A percentile compares a stretch with the other conserved stretches of the same genome.
Evolutionary conservation across 371 early-diverging fungal genomes (phyloP).

Genomic region (Catenaria anguillulae): DNA sequence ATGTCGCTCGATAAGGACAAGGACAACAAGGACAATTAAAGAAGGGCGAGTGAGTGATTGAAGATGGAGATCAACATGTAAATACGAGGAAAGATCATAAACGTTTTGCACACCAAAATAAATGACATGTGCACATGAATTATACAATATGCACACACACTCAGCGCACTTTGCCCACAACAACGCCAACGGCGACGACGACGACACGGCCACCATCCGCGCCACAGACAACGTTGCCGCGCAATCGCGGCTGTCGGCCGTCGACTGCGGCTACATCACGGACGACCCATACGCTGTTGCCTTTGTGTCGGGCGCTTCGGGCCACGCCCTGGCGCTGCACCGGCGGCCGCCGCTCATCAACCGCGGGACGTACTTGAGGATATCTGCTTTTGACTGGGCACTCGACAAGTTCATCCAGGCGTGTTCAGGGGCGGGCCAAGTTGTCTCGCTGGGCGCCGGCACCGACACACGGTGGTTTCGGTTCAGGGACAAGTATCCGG

Average conservation of each 20-base stretch:
- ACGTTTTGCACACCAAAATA: too few relatives aligned
- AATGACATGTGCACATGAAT: too few relatives aligned
- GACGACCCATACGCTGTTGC: constrained; percentile 61
- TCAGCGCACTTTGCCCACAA: too few relatives aligned
- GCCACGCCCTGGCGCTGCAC: constrained; percentile 29
- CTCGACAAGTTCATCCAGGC: constrained; percentile 35
- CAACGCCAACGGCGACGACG: constrained; percentile 8
- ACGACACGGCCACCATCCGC: constrained; percentile 48
- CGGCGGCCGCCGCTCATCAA: constrained; percentile 83
- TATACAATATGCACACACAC: too few relatives aligned
- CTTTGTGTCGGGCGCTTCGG: constrained; percentile 29
- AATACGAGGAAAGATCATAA: too few relatives aligned
- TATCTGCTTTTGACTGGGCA: constrained; percentile 42
- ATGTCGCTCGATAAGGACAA: too few relatives aligned
- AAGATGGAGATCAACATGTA: too few relatives aligned
- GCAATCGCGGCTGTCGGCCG: constrained; percentile 61
- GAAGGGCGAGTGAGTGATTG: too few relatives aligned
- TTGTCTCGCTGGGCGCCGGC: constrained; percentile 67
- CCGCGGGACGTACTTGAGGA: constrained; percentile 64
- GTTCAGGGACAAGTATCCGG: constrained; percentile 53
- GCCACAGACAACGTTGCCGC: constrained; percentile 83
- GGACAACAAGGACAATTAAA: too few relatives aligned
- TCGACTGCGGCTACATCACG: constrained; percentile 53
- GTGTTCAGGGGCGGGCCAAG: not conserved
- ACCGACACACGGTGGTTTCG: constrained; percentile 83